Evolutionary conservation across 305 asterid genomes (phyloP), one percentile per base, ranked within the genome.

Genomic region (Rubia tinctorum): DNA sequence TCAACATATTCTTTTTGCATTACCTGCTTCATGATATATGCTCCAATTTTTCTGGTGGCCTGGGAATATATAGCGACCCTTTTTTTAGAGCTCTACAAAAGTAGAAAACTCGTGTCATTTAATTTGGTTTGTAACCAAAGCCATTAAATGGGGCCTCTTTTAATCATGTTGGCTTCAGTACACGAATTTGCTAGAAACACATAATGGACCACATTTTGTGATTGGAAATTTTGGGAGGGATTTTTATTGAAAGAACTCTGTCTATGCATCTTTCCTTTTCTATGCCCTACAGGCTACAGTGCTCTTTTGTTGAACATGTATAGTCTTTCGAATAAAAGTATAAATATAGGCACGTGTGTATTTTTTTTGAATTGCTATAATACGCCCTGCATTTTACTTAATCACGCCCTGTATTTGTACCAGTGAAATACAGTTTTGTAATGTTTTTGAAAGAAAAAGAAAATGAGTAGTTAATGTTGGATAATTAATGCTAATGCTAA

Each of bases 191-290:
- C 39, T 34, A 34, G 39, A 34, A 30, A 49, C 6, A 49, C 17
- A 49, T 5, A 13, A 64, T 64, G 75, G 75, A 63, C 79, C 79
- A 49, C 71, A 45, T 17, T 34, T 34, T n/a, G 74, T 20, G 78
- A 45, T 69, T 22, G 71, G 59, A 6, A 8, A 10, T 66, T 20
- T 49, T 14, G 51, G 51, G 23, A 64, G 9, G 43, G 47, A 18
- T 34, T 37, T 68, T 60, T 27, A 18, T 53, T 53, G 1, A 20
- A 17, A 53, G 59, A 53, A 69, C 40, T 45, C 51, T 37, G 73
- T 42, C 73, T 14, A 67, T 25, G 37, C 69, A 58, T 18, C 22
- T 27, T 43, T 66, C 71, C 8, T 39, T 59, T 22, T 59, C 64
- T 20, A 2, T 59, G 64, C 37, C 64, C 64, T 59, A 20, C 64